Percentiles rank a stretch among this genome's conserved stretches.
Conservation (phyloP, 192 early-diverging fungal genomes). For the Coemansia sp. region DNA sequence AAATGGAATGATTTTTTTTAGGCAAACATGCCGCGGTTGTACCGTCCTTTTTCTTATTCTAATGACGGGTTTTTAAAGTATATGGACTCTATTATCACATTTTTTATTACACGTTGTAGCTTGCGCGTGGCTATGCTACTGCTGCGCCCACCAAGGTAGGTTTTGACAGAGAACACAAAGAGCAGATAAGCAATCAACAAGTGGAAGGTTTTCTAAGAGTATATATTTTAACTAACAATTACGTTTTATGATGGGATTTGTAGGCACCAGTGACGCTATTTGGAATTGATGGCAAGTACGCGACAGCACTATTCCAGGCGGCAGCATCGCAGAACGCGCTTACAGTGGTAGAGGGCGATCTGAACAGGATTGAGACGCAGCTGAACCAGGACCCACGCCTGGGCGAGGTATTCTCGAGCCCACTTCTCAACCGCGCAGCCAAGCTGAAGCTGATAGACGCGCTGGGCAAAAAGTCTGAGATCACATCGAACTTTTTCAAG, state of each 20-base stretch:
- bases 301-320: constrained; percentile 93
- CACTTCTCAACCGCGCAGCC: constrained; percentile 73
- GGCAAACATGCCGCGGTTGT: neutral
- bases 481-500: constrained; percentile 90
- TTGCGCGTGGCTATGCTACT: constrained; percentile 62
- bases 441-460: constrained; percentile 72
- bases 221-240: neutral
- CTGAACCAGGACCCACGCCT: constrained; percentile 73
- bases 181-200: neutral
- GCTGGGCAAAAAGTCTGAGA: constrained; percentile 69
- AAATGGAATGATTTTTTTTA: neutral
- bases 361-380: constrained; percentile 64
- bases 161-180: neutral
- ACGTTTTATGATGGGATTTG: neutral
- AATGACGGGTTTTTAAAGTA: neutral
- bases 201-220: neutral
- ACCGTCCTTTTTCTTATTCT: neutral
- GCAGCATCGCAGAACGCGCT: constrained; percentile 80
- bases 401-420: constrained; percentile 77
- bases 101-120: constrained; percentile 33
- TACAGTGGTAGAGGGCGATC: constrained; percentile 79
- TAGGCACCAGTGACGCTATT: constrained; percentile 82
- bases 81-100: neutral
- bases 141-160: constrained; percentile 57
- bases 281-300: constrained; percentile 96